Evolutionary conservation across 495 filamentous ascomycete genomes (phyloP).

Genomic region (Aspergillus sclerotiicarbonarius): DNA sequence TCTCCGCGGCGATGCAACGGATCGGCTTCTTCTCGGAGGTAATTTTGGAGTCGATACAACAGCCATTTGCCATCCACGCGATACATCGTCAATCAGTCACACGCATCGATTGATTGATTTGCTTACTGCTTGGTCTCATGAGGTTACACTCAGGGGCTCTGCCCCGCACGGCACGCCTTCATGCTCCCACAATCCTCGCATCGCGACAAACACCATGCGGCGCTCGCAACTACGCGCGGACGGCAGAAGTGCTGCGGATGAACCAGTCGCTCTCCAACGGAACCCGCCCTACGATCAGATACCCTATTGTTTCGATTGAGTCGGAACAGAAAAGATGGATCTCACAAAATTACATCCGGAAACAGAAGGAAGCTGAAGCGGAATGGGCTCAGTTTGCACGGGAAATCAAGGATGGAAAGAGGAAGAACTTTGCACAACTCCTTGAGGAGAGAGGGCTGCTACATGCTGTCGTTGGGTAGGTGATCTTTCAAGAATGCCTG

Average conservation of each 20-base stretch:
- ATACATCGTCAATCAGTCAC: background rate
- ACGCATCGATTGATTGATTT: slow-evolving; percentile 9
- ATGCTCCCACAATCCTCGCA: slow-evolving; percentile 8
- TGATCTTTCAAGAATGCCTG: background rate
- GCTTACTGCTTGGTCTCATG: slow-evolving; percentile 25
- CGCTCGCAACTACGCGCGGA: slow-evolving; percentile 27
- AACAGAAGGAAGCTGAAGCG: slow-evolving; percentile 51
- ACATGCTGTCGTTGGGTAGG: slow-evolving; percentile 79
- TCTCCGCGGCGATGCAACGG: slow-evolving; percentile 17
- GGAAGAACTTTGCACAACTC: slow-evolving; percentile 61
- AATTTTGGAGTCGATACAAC: background rate
- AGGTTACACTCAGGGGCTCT: slow-evolving; percentile 25
- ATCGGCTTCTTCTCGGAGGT: slow-evolving; percentile 21
- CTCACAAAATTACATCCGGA: slow-evolving; percentile 47
- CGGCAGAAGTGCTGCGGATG: slow-evolving; percentile 21
- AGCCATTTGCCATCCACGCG: background rate
- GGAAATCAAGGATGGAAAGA: slow-evolving; percentile 58
- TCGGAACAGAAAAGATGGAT: slow-evolving; percentile 45
- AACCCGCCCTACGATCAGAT: slow-evolving; percentile 18
- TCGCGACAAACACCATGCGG: slow-evolving; percentile 20
- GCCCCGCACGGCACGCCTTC: slow-evolving; percentile 26
- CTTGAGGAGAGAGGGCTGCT: slow-evolving; percentile 80
- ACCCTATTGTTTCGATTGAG: background rate
- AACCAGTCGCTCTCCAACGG: slow-evolving; percentile 13
- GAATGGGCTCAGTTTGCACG: slow-evolving; percentile 57